phyloP scores from a whole-genome alignment of 31 red algal species.

The Odonthalia washingtoniensis region DNA sequence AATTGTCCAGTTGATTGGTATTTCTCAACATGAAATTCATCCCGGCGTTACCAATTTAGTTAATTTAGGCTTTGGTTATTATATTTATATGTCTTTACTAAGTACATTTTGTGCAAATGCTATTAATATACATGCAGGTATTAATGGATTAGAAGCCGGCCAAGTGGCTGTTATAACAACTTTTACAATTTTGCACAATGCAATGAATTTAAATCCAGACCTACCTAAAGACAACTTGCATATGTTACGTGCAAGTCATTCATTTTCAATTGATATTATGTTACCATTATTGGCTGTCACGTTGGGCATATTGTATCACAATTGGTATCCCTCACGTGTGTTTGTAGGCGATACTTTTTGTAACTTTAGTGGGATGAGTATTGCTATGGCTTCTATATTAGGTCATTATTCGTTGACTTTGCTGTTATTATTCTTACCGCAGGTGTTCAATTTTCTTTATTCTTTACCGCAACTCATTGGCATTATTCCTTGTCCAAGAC shows the following conservation, averaged over 20 bases:
- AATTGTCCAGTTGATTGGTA: constrained; percentile 17
- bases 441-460: constrained; percentile 97
- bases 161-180: constrained; percentile 90
- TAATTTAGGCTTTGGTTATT: constrained; percentile 87
- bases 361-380: constrained; percentile 99
- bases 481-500: constrained; percentile 95
- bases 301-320: constrained; percentile 84
- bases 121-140: constrained; percentile 99
- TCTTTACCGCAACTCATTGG: constrained; percentile 94
- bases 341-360: constrained; percentile 99
- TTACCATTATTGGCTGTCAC: constrained; percentile 86
- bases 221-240: constrained; percentile 79
- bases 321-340: constrained; percentile 94
- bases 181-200: constrained; percentile 91
- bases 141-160: constrained; percentile 98
- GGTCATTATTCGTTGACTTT: constrained; percentile 95
- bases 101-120: constrained; percentile 99
- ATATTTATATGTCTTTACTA: constrained; percentile 97
- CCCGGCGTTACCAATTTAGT: constrained; percentile 69
- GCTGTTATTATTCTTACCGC: constrained; percentile 97
- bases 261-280: constrained; percentile 95
- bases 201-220: constrained; percentile 67
- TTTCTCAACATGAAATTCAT: neutral
- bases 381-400: constrained; percentile 96
- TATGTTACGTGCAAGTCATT: constrained; percentile 82